A percentile compares a stretch with the other conserved stretches of the same genome.
Evolutionary conservation across 208 protist species (phyloP).

Genomic region (Wallacemonas sp.): DNA sequence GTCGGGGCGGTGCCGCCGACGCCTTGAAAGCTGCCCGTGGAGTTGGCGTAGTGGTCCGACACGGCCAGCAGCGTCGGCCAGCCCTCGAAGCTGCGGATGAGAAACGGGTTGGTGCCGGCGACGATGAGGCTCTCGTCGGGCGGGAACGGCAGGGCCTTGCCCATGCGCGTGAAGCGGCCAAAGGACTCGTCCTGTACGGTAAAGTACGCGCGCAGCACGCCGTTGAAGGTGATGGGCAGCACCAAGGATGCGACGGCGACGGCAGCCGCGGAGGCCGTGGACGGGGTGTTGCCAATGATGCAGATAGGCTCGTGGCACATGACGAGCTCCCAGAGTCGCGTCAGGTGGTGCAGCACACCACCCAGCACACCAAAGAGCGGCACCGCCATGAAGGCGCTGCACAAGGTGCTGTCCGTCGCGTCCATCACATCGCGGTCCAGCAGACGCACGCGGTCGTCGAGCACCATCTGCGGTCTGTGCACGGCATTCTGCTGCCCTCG

Average conservation of each 20-base stretch:
- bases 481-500: slow-evolving; percentile 19
- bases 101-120: slow-evolving; percentile 80
- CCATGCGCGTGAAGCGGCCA: slow-evolving; percentile 56
- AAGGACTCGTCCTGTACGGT: slow-evolving; percentile 84
- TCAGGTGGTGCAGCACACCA: slow-evolving; percentile 74
- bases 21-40: slow-evolving; percentile 28
- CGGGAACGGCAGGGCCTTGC: slow-evolving; percentile 69
- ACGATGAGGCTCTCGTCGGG: slow-evolving; percentile 52
- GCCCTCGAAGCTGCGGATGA: slow-evolving; percentile 76
- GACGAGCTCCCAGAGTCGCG: slow-evolving; percentile 82
- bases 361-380: slow-evolving; percentile 74
- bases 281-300: slow-evolving; percentile 83
- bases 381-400: slow-evolving; percentile 30
- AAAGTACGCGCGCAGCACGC: slow-evolving; percentile 74
- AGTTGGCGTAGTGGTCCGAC: slow-evolving; percentile 43
- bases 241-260: slow-evolving; percentile 77
- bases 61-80: slow-evolving; percentile 73
- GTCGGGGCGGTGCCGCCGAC: slow-evolving; percentile 14
- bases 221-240: slow-evolving; percentile 70
- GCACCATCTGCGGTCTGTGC: slow-evolving; percentile 17
- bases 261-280: slow-evolving; percentile 62
- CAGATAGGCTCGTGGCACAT: slow-evolving; percentile 80
- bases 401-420: slow-evolving; percentile 12
- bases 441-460: slow-evolving; percentile 17
- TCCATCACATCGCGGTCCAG: slow-evolving; percentile 9